These are phyloP conservation scores for Termitomyces sp. DNA, from an alignment of 768 basidiomycete genomes.

Conservation along the genomic window DNA sequence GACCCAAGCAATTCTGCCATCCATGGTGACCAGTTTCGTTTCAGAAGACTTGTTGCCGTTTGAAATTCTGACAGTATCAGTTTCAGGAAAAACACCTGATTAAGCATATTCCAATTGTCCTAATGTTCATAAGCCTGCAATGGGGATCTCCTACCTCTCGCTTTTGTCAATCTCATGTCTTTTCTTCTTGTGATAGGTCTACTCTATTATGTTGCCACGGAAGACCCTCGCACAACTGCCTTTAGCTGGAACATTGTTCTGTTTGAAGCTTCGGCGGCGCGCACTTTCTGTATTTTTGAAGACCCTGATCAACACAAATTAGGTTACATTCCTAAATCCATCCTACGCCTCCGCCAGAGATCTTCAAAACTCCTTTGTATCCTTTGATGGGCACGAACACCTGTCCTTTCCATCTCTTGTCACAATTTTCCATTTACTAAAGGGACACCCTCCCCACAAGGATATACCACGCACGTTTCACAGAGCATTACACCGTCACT, in stretches of 20 bases:
- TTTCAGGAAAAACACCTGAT: too few relatives aligned
- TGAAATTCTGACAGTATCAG: neutral
- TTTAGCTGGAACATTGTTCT: too few relatives aligned
- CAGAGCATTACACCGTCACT: too few relatives aligned
- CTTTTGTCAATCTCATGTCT: slow-evolving; percentile 18
- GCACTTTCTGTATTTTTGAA: too few relatives aligned
- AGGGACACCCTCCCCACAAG: too few relatives aligned
- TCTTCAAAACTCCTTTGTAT: too few relatives aligned
- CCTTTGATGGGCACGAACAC: too few relatives aligned
- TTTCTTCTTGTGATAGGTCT: slow-evolving; percentile 13
- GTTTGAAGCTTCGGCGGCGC: too few relatives aligned
- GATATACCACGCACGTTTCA: too few relatives aligned
- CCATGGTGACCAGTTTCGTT: neutral
- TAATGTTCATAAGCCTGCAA: neutral
- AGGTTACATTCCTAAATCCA: slow-evolving; percentile 32
- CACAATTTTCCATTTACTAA: too few relatives aligned
- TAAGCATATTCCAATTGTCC: neutral
- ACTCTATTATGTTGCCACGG: neutral
- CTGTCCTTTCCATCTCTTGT: too few relatives aligned
- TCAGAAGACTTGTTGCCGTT: slow-evolving; percentile 1
- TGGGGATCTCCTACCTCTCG: neutral
- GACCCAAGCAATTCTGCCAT: neutral
- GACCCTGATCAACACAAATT: neutral
- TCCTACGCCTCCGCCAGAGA: slow-evolving; percentile 34
- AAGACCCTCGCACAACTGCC: too few relatives aligned